A percentile compares a stretch with the other conserved stretches of the same genome.
Evolutionary conservation across 805 yeast species (phyloP).

Genomic region (Yarrowia porcina): DNA sequence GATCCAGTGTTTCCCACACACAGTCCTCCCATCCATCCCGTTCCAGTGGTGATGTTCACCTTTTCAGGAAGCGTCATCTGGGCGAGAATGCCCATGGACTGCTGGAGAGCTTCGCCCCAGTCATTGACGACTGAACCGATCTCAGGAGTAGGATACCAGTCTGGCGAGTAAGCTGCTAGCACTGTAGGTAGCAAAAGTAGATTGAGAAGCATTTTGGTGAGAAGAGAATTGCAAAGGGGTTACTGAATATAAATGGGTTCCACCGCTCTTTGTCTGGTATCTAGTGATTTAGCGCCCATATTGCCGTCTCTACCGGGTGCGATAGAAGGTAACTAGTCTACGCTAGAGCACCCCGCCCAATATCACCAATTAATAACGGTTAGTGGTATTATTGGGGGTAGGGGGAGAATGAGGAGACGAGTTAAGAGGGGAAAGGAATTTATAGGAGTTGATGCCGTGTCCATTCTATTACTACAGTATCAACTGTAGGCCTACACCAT

Average conservation of each 20-base stretch:
- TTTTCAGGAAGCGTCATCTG: constrained; percentile 57
- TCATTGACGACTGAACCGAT: constrained; percentile 31
- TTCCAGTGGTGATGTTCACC: constrained; percentile 60
- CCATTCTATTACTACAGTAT: no score
- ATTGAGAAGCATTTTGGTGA: background rate
- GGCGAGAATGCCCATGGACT: constrained; percentile 54
- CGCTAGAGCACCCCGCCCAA: background rate
- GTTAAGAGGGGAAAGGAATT: no score
- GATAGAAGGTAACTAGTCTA: no score
- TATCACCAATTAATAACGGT: no score
- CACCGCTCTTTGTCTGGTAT: background rate
- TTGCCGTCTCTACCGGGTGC: no score
- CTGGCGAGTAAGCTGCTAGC: constrained; percentile 21
- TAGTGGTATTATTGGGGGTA: no score
- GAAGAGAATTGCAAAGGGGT: background rate
- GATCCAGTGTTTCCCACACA: constrained; percentile 56
- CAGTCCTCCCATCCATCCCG: constrained; percentile 58
- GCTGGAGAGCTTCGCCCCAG: constrained; percentile 57
- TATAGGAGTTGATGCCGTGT: no score
- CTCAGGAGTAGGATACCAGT: constrained; percentile 30
- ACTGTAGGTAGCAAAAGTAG: background rate
- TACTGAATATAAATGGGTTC: no score
- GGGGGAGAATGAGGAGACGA: no score
- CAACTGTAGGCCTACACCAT: no score
- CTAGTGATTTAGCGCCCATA: no score